These are phyloP conservation scores for Protomyces pachydermus DNA, from an alignment of 1,139 yeast species.

Conservation along the genomic window DNA sequence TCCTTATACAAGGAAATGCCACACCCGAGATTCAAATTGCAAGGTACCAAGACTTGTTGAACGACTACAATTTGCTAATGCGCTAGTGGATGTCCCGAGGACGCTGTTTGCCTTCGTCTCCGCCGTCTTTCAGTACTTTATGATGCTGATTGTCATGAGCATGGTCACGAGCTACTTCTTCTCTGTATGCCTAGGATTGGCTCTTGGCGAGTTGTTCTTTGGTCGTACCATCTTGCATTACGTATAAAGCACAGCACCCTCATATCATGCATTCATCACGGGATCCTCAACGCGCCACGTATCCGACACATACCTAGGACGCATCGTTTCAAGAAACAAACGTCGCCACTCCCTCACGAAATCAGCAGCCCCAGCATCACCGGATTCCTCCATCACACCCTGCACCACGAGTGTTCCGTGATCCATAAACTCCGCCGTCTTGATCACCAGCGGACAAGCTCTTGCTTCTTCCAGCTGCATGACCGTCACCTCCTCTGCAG, in stretches of 20 bases:
- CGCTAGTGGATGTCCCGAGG: background rate
- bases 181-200: background rate
- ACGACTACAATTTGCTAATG: background rate
- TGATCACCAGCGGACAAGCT: background rate
- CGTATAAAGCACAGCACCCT: background rate
- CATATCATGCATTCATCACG: background rate
- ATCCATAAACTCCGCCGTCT: background rate
- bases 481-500: background rate
- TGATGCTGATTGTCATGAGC: background rate
- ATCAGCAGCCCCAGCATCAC: background rate
- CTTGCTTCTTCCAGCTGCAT: background rate
- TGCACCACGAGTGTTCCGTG: slow-evolving; percentile 7
- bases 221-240: background rate
- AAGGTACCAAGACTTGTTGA: background rate
- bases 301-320: background rate
- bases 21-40: background rate
- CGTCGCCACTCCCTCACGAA: slow-evolving; percentile 12
- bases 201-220: background rate
- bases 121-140: background rate
- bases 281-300: slow-evolving; percentile 12
- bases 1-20: background rate
- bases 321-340: slow-evolving; percentile 5
- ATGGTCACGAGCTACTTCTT: background rate
- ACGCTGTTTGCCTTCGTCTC: background rate
- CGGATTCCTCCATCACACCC: background rate